Evolutionary conservation across 164 flowering plant species (phyloP).

Genomic region (Stephania japonica): DNA sequence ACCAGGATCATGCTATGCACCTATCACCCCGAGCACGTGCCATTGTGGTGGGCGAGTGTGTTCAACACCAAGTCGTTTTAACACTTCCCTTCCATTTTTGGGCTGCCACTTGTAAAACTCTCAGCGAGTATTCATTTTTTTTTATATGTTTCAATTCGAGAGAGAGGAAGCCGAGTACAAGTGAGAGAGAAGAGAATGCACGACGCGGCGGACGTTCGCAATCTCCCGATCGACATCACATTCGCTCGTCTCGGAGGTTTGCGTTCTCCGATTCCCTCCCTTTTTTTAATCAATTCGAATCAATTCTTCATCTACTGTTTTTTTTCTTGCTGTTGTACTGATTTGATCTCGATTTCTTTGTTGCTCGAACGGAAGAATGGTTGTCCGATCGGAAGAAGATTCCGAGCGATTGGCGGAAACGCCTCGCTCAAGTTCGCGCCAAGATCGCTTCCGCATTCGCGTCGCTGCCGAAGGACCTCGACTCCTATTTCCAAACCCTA

Average conservation of each 20-base stretch:
- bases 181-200: conserved; percentile 36
- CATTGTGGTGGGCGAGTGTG: too few relatives aligned
- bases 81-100: too few relatives aligned
- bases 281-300: not conserved
- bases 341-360: not conserved
- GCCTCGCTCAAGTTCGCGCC: conserved; percentile 48
- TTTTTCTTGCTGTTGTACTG: not conserved
- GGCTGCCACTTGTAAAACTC: too few relatives aligned
- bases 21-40: too few relatives aligned
- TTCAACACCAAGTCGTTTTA: too few relatives aligned
- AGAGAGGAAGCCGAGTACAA: too few relatives aligned
- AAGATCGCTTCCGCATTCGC: conserved; percentile 58
- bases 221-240: conserved; percentile 85
- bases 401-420: conserved; percentile 80
- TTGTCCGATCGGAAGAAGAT: conserved; percentile 88
- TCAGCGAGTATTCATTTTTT: too few relatives aligned
- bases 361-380: conserved; percentile 61
- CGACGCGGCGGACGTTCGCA: conserved; percentile 49
- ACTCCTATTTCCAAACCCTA: conserved; percentile 79
- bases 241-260: conserved; percentile 92
- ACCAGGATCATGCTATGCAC: too few relatives aligned
- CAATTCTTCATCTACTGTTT: not conserved
- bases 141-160: too few relatives aligned
- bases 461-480: conserved; percentile 64
- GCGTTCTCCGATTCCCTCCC: not conserved